Conservation (phyloP, 306 rosid species). For the Trifolium pratense region DNA sequence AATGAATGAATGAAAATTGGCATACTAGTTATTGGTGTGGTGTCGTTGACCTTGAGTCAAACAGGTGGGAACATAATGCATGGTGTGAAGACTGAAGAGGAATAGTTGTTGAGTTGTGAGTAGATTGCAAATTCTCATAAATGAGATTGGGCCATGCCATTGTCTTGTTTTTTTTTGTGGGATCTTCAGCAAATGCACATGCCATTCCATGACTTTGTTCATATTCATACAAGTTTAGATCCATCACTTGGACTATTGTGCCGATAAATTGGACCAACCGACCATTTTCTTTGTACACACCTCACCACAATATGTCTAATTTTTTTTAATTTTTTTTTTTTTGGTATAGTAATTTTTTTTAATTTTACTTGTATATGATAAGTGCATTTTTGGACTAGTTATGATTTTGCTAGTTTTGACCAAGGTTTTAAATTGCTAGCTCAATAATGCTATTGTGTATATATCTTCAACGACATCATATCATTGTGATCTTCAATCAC, state of each 20-base stretch:
- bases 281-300: constrained; percentile 41
- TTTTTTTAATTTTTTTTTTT: too few species aligned
- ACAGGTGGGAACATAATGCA: constrained; percentile 39
- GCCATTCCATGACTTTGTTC: constrained; percentile 39
- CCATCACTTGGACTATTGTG: constrained; percentile 45
- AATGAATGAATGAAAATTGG: not conserved
- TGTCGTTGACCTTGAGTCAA: constrained; percentile 23
- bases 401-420: not conserved
- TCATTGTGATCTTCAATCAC: too few species aligned
- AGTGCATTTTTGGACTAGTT: not conserved
- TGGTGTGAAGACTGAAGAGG: not conserved
- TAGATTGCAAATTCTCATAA: not conserved
- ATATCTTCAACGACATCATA: too few species aligned
- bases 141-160: constrained; percentile 30
- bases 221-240: constrained; percentile 4
- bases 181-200: constrained; percentile 42
- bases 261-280: constrained; percentile 61
- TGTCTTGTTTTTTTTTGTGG: constrained; percentile 28
- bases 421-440: too few species aligned
- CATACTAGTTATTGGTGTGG: not conserved
- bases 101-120: not conserved
- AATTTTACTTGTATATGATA: not conserved
- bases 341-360: too few species aligned
- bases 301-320: not conserved
- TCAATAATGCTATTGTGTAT: too few species aligned